Conservation (phyloP, 2,329 filamentous ascomycete genomes). For the Tolypocladium cylindrosporum region DNA sequence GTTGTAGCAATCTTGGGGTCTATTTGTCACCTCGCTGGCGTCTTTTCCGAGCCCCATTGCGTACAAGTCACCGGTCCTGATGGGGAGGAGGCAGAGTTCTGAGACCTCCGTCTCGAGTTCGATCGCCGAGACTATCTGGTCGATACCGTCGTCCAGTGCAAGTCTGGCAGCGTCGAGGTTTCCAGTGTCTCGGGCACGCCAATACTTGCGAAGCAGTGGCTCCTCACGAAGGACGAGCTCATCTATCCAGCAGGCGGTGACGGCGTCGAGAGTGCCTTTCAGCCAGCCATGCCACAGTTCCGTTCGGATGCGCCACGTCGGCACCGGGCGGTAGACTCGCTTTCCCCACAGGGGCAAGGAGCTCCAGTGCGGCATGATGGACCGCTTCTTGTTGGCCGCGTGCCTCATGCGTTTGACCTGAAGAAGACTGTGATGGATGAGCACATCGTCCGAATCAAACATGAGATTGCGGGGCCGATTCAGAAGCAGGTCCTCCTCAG, state of each 20-base stretch:
- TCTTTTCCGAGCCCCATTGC: slow-evolving; percentile 31
- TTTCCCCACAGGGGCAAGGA: slow-evolving; percentile 14
- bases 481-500: slow-evolving; percentile 17
- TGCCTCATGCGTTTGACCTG: slow-evolving; percentile 16
- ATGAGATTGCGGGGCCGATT: slow-evolving; percentile 16
- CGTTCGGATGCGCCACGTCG: slow-evolving; percentile 36
- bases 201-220: slow-evolving; percentile 32
- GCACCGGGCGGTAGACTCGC: slow-evolving; percentile 22
- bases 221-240: slow-evolving; percentile 36
- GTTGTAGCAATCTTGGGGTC: slow-evolving; percentile 28
- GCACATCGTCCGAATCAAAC: slow-evolving; percentile 23
- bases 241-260: slow-evolving; percentile 39
- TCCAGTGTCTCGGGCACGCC: slow-evolving; percentile 31
- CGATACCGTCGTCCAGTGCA: slow-evolving; percentile 27
- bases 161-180: slow-evolving; percentile 29
- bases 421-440: slow-evolving; percentile 20
- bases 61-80: slow-evolving; percentile 28
- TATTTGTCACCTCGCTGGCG: slow-evolving; percentile 27
- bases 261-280: slow-evolving; percentile 33
- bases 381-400: slow-evolving; percentile 8
- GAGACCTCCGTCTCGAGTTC: slow-evolving; percentile 27
- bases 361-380: slow-evolving; percentile 13
- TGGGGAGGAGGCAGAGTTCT: slow-evolving; percentile 25
- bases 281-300: slow-evolving; percentile 41
- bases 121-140: slow-evolving; percentile 25